phyloP scores from a whole-genome alignment of 345 rosid species.

The Euphorbia lathyris region DNA sequence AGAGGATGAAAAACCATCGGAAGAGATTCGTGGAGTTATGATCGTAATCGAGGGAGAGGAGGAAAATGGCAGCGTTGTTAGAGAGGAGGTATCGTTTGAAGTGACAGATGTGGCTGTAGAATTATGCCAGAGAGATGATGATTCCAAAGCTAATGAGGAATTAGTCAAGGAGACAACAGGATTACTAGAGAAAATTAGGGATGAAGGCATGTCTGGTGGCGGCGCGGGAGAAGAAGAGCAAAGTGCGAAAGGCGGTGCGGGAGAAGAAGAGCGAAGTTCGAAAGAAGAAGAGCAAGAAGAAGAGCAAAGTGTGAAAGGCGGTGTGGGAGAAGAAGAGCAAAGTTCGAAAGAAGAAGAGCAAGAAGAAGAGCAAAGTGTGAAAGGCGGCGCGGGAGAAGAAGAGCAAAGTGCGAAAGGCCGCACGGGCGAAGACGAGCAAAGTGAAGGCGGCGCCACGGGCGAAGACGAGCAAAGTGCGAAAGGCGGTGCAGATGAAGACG shows the following conservation, averaged over 20 bases:
- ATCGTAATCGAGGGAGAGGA: slow-evolving; percentile 18
- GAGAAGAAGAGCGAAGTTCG: too few relatives aligned
- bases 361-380: too few relatives aligned
- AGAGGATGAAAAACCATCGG: slow-evolving; percentile 7
- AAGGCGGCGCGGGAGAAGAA: too few relatives aligned
- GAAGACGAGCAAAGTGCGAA: too few relatives aligned
- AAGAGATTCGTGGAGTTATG: slow-evolving; percentile 2
- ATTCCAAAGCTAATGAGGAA: slow-evolving; percentile 29
- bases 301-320: too few relatives aligned
- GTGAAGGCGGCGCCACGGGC: too few relatives aligned
- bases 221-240: neutral
- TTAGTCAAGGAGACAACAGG: slow-evolving; percentile 38
- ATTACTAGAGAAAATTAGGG: slow-evolving; percentile 42
- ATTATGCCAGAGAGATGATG: slow-evolving; percentile 20
- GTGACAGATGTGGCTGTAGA: slow-evolving; percentile 20
- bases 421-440: too few relatives aligned
- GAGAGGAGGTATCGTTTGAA: slow-evolving; percentile 15
- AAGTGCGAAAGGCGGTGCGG: neutral
- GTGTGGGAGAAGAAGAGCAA: too few relatives aligned
- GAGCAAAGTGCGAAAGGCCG: too few relatives aligned
- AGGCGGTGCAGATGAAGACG: too few relatives aligned
- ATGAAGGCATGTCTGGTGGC: slow-evolving; percentile 26
- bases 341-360: too few relatives aligned
- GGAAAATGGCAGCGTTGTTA: slow-evolving; percentile 3
- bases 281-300: too few relatives aligned